Evolutionary conservation across 495 filamentous ascomycete species (phyloP), one percentile per base, ranked within the genome.

Genomic region (Daldinia decipiens): DNA sequence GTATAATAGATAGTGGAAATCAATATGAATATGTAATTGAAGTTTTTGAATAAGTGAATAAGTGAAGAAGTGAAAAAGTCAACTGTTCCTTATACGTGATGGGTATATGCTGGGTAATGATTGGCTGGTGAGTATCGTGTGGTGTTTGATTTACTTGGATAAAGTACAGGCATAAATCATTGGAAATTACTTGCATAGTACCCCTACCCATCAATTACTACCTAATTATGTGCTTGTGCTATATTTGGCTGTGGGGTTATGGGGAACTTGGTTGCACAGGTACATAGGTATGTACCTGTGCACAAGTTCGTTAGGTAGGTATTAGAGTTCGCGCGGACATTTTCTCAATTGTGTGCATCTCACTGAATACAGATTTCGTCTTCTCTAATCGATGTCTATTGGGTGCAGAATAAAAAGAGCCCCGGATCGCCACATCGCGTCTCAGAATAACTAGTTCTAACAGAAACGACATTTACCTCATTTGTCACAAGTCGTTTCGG

Each of bases 161-260:
- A 47, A 47, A 47, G 9, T 21, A 47, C 4, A 21, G 43, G 43
- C 17, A 47, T 47, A 47, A 47, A 47, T 47, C 3, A 21, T 21
- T 24, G 17, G 43, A 47, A 47, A 47, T 47, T 47, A 47, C 43
- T 47, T 47, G 43, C 43, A 47, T 47, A 47, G 19, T 21, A 47
- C 43, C 43, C 43, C 17, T 47, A 21, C 43, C 43, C 19, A 12
- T 47, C 29, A 32, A 32, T 32, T n/a, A n/a, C n/a, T n/a, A n/a
- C n/a, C n/a, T n/a, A n/a, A n/a, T n/a, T n/a, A n/a, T n/a, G 29
- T 32, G 29, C 43, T 24, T 12, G 43, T 47, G 43, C 43, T 47
- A 47, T 47, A 47, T 47, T 24, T 47, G 3, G 43, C 19, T 47
- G 17, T 47, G 43, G 43, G 43, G 43, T 47, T 45, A 17, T 19